Conservation (phyloP, 192 early-diverging fungal genomes). For the Martensiomyces pterosporus region DNA sequence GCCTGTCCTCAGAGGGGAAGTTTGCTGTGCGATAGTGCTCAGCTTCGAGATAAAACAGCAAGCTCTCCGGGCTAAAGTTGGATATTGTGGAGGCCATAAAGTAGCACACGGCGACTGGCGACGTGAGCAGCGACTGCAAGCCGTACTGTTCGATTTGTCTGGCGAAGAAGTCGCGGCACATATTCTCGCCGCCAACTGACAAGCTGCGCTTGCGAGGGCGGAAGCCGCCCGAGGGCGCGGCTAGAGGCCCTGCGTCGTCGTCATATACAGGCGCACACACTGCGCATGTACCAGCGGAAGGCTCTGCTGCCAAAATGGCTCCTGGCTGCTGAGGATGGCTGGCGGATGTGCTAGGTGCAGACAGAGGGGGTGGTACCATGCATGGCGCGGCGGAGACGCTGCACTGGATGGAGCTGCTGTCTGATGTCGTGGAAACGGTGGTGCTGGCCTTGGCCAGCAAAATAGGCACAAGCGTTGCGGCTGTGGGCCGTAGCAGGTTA, state of each 20-base stretch:
- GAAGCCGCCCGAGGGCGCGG: constrained; percentile 1
- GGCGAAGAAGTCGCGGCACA: constrained; percentile 36
- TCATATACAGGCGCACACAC: too few relatives aligned
- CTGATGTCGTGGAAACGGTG: too few relatives aligned
- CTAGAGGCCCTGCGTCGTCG: background rate
- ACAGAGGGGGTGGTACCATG: too few relatives aligned
- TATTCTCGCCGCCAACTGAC: constrained; percentile 45
- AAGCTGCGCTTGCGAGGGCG: constrained; percentile 48
- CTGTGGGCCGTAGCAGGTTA: too few relatives aligned
- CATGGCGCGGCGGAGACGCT: too few relatives aligned
- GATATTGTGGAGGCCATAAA: constrained; percentile 38
- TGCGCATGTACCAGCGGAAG: too few relatives aligned
- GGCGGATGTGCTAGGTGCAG: too few relatives aligned
- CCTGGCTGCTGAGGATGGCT: too few relatives aligned
- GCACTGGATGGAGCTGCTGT: too few relatives aligned
- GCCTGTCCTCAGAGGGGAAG: constrained; percentile 18
- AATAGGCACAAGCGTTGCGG: too few relatives aligned
- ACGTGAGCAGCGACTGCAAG: constrained; percentile 35
- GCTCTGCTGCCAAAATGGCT: too few relatives aligned
- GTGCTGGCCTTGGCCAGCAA: too few relatives aligned
- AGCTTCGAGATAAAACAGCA: constrained; percentile 42
- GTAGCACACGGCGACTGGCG: constrained; percentile 45
- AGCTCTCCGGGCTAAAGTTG: constrained; percentile 30
- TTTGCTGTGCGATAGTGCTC: constrained; percentile 42
- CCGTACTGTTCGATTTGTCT: constrained; percentile 50